Percentiles rank a stretch among this genome's conserved stretches.
Conservation (phyloP, 1,284 basidiomycete species). For the Moniliella sp. region DNA sequence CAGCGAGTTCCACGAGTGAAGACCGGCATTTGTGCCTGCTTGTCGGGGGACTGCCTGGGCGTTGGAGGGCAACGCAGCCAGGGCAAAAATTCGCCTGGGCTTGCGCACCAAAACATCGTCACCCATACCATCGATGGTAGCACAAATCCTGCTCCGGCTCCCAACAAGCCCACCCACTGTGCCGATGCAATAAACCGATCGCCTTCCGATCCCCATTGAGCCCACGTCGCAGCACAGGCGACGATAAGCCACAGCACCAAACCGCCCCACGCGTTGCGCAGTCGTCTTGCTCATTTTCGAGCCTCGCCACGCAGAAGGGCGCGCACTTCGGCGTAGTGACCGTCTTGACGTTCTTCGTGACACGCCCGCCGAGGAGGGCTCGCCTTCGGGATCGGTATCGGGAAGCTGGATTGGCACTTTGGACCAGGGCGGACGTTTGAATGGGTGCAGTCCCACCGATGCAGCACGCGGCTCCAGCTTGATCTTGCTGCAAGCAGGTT, state of each 20-base stretch:
- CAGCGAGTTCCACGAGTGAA: constrained; percentile 12
- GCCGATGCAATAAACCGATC: constrained; percentile 19
- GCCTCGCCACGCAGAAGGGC: not conserved
- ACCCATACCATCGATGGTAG: constrained; percentile 28
- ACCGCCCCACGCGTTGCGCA: constrained; percentile 20
- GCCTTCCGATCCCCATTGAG: constrained; percentile 20
- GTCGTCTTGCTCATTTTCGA: constrained; percentile 10
- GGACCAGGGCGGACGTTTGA: constrained; percentile 1
- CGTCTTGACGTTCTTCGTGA: too few relatives aligned
- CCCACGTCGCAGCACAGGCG: constrained; percentile 9
- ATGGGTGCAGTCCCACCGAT: constrained; percentile 16
- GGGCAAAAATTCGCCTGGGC: constrained; percentile 20
- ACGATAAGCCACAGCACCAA: constrained; percentile 18
- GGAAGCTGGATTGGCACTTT: too few relatives aligned
- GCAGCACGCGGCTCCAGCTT: constrained; percentile 19
- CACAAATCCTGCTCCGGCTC: constrained; percentile 23
- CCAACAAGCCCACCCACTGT: constrained; percentile 21
- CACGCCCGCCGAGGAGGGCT: too few relatives aligned
- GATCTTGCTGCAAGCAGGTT: constrained; percentile 24
- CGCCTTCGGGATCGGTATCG: too few relatives aligned
- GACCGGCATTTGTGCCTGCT: constrained; percentile 1
- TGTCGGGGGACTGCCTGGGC: too few relatives aligned
- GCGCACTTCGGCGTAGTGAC: not conserved
- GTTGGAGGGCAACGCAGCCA: constrained; percentile 1
- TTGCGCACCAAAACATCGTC: constrained; percentile 21